phyloP scores from a whole-genome alignment of 768 basidiomycete genomes.

The Kwoniella mangroviensis region DNA sequence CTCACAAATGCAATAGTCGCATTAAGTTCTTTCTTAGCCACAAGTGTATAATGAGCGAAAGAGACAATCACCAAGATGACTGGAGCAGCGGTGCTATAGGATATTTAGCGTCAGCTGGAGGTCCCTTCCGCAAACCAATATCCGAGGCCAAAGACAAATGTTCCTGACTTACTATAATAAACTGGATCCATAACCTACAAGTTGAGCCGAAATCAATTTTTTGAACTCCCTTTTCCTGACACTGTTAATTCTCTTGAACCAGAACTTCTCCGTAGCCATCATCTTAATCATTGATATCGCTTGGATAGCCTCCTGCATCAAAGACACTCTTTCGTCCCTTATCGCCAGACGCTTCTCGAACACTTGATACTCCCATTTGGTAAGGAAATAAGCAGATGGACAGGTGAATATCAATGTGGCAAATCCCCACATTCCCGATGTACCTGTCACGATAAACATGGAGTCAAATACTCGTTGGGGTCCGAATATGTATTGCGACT shows the following conservation, averaged over 20 bases:
- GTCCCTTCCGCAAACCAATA: neutral
- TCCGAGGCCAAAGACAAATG: no score
- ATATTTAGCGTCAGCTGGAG: neutral
- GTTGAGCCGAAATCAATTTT: conserved; percentile 25
- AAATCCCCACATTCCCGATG: conserved; percentile 44
- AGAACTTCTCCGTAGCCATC: conserved; percentile 47
- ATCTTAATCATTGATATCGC: conserved; percentile 52
- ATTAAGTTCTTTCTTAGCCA: conserved; percentile 36
- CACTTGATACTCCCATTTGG: conserved; percentile 41
- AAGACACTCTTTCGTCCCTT: conserved; percentile 35
- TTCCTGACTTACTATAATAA: conserved; percentile 38
- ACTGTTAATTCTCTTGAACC: conserved; percentile 40
- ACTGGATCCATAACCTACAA: conserved; percentile 27
- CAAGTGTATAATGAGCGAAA: conserved; percentile 50
- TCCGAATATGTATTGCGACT: neutral
- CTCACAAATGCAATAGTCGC: conserved; percentile 49
- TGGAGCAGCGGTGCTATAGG: conserved; percentile 30
- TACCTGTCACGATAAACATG: conserved; percentile 23
- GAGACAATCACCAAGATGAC: conserved; percentile 39
- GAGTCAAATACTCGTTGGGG: neutral
- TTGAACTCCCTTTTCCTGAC: conserved; percentile 36
- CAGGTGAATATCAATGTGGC: conserved; percentile 37
- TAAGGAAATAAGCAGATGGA: conserved; percentile 39
- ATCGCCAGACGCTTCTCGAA: conserved; percentile 31
- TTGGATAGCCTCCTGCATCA: conserved; percentile 49